These are phyloP conservation scores for Rhamnella rubrinervis DNA, from an alignment of 331 rosid genomes.

Conservation along the genomic window DNA sequence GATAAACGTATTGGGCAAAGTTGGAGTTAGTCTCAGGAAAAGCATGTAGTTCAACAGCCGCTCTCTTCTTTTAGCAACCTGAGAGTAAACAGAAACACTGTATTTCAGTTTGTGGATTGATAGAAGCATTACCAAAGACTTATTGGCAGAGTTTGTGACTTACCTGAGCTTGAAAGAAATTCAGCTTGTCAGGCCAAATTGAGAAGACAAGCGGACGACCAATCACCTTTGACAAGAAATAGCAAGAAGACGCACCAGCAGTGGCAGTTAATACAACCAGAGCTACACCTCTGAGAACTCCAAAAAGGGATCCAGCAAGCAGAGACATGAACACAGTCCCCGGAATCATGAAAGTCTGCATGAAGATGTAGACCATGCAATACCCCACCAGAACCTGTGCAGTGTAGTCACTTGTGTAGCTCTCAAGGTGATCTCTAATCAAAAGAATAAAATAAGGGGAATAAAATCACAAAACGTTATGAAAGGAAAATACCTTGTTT, in stretches of 20 bases:
- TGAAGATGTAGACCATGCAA: constrained; percentile 91
- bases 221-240: constrained; percentile 75
- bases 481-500: background rate
- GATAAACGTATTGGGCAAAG: constrained; percentile 91
- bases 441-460: constrained; percentile 15
- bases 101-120: background rate
- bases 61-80: constrained; percentile 84
- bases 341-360: constrained; percentile 99
- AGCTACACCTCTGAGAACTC: constrained; percentile 83
- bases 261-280: constrained; percentile 89
- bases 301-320: constrained; percentile 97
- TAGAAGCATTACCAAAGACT: constrained; percentile 7
- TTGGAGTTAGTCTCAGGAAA: constrained; percentile 89
- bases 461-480: constrained; percentile 10
- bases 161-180: constrained; percentile 84
- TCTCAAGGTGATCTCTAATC: constrained; percentile 88
- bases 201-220: constrained; percentile 77
- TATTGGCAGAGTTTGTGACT: background rate
- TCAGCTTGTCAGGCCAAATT: constrained; percentile 85
- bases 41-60: constrained; percentile 92
- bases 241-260: constrained; percentile 97
- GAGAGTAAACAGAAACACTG: constrained; percentile 22
- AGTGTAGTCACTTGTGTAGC: constrained; percentile 96
- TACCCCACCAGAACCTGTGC: constrained; percentile 95
- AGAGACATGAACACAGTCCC: constrained; percentile 99